Percentiles rank a stretch among this genome's conserved stretches.
Evolutionary conservation across 2,329 filamentous ascomycete genomes (phyloP).

Genomic region (Epichloe brachyelytri): DNA sequence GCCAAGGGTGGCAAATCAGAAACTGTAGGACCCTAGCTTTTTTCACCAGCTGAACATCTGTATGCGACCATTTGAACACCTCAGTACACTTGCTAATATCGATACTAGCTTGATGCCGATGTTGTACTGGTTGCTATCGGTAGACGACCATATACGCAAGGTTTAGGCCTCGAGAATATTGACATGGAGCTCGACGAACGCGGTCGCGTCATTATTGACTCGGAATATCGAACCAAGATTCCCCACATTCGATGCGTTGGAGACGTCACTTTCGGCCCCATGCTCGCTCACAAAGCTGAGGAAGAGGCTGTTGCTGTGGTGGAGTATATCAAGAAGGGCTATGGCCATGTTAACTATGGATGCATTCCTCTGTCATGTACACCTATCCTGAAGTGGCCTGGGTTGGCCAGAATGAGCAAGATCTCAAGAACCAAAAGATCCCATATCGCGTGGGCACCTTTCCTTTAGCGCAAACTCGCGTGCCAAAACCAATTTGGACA

Average conservation of each 20-base stretch:
- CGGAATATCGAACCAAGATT: slow-evolving; percentile 95
- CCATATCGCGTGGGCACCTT: slow-evolving; percentile 91
- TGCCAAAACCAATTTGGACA: slow-evolving; percentile 96
- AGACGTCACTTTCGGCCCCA: slow-evolving; percentile 92
- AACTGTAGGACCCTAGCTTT: slow-evolving; percentile 44
- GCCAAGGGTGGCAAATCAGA: slow-evolving; percentile 95
- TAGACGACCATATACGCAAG: slow-evolving; percentile 83
- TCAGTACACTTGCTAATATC: slow-evolving; percentile 10
- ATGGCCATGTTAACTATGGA: slow-evolving; percentile 97
- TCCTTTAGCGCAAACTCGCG: slow-evolving; percentile 96
- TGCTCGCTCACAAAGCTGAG: slow-evolving; percentile 99
- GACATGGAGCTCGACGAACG: slow-evolving; percentile 85
- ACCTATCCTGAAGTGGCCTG: slow-evolving; percentile 96
- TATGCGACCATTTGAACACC: neutral
- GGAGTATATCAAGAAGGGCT: slow-evolving; percentile 95
- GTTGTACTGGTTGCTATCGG: slow-evolving; percentile 96
- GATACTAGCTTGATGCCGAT: slow-evolving; percentile 70
- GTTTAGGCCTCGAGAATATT: slow-evolving; percentile 86
- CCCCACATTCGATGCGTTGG: slow-evolving; percentile 95
- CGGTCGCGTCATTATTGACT: slow-evolving; percentile 91
- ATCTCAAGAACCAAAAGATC: slow-evolving; percentile 78
- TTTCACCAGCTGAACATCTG: neutral
- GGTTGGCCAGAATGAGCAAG: slow-evolving; percentile 96
- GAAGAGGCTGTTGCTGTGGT: slow-evolving; percentile 91
- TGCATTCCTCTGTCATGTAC: slow-evolving; percentile 98